phyloP scores from a whole-genome alignment of 495 filamentous ascomycete genomes.

The Penicillium simplicissimum region DNA sequence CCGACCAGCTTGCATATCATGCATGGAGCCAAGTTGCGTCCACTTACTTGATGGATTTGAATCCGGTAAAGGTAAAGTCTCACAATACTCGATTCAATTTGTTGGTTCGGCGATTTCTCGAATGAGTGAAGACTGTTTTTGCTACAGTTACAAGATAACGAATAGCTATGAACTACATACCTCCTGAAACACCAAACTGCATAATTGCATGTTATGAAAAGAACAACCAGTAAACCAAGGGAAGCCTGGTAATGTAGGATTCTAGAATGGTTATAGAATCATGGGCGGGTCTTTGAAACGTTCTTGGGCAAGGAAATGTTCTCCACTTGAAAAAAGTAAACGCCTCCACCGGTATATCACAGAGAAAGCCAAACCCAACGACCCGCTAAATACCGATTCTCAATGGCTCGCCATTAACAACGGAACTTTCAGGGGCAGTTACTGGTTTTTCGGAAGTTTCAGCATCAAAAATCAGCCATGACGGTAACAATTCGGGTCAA shows the following conservation, averaged over 20 bases:
- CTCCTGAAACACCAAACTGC: background rate
- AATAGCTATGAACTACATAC: background rate
- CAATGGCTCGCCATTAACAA: background rate
- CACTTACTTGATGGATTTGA: constrained; percentile 40
- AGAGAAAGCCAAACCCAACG: background rate
- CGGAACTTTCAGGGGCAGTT: background rate
- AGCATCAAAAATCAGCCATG: background rate
- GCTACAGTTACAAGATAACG: background rate
- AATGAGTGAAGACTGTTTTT: background rate
- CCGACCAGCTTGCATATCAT: constrained; percentile 48
- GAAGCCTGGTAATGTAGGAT: no score
- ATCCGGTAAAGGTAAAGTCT: constrained; percentile 34
- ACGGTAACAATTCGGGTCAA: background rate
- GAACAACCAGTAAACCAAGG: no score
- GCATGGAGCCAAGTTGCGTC: constrained; percentile 50
- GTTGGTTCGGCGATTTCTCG: constrained; percentile 43
- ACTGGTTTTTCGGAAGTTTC: background rate
- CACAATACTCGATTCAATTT: constrained; percentile 49
- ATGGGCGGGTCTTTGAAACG: background rate
- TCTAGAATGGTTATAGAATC: background rate
- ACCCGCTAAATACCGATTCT: background rate
- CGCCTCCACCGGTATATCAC: background rate
- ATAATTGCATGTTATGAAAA: background rate
- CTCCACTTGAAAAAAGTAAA: background rate
- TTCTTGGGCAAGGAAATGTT: background rate